Percentiles rank a stretch among this genome's conserved stretches.
Evolutionary conservation across 2,329 filamentous ascomycete species (phyloP).

Genomic region (Trichocomaceae sp.): DNA sequence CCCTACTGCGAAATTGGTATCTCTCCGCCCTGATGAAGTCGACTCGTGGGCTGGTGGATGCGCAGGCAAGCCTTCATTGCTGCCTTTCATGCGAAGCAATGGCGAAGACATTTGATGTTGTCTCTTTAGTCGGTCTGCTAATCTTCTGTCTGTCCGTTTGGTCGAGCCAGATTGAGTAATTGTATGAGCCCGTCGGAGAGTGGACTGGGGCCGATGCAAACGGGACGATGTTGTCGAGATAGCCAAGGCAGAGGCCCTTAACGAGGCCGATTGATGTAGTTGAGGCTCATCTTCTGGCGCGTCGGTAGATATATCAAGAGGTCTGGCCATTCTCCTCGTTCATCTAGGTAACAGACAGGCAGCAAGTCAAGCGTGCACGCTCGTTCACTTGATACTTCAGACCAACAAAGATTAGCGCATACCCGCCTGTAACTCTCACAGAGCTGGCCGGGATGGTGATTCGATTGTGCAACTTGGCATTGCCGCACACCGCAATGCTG

Average conservation of each 20-base stretch:
- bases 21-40: slow-evolving; percentile 56
- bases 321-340: neutral
- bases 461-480: slow-evolving; percentile 10
- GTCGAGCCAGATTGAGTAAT: slow-evolving; percentile 29
- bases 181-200: slow-evolving; percentile 34
- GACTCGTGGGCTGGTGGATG: slow-evolving; percentile 48
- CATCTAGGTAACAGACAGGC: neutral
- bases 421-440: slow-evolving; percentile 1
- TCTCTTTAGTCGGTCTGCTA: slow-evolving; percentile 27
- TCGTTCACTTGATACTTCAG: neutral
- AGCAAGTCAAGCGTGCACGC: neutral
- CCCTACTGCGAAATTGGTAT: slow-evolving; percentile 68
- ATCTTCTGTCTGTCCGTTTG: slow-evolving; percentile 21
- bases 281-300: neutral
- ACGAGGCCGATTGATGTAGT: slow-evolving; percentile 1
- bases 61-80: slow-evolving; percentile 44
- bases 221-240: slow-evolving; percentile 12
- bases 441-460: slow-evolving; percentile 6
- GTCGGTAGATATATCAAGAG: neutral
- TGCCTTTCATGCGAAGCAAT: slow-evolving; percentile 43
- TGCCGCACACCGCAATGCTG: slow-evolving; percentile 10
- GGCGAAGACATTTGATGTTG: slow-evolving; percentile 26
- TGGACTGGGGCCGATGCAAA: slow-evolving; percentile 18
- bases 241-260: slow-evolving; percentile 12
- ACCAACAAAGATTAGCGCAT: neutral